These are phyloP conservation scores for Lepidium sativum DNA, from an alignment of 345 rosid genomes.

Conservation along the genomic window DNA sequence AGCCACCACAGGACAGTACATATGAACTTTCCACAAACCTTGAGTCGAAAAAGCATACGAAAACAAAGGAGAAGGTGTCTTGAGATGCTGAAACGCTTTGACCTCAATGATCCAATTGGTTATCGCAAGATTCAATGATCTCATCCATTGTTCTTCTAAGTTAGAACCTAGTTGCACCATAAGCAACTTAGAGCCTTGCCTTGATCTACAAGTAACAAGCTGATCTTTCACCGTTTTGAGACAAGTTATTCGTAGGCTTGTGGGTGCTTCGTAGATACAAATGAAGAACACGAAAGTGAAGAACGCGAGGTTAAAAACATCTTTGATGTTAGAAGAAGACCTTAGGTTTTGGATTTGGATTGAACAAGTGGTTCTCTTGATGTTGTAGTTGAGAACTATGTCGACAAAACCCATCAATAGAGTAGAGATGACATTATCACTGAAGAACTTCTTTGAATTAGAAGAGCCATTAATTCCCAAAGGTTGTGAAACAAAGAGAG, in stretches of 20 bases:
- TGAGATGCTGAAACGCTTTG: conserved; percentile 30
- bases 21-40: conserved; percentile 78
- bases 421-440: conserved; percentile 32
- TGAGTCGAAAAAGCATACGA: conserved; percentile 55
- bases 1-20: conserved; percentile 77
- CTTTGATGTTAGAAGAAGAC: conserved; percentile 32
- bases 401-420: conserved; percentile 49
- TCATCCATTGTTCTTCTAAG: conserved; percentile 84
- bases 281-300: conserved; percentile 53
- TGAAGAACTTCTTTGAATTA: conserved; percentile 17
- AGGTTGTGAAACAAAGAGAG: conserved; percentile 68
- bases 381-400: conserved; percentile 48
- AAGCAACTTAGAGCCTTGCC: conserved; percentile 52
- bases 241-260: conserved; percentile 47
- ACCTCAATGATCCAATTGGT: conserved; percentile 72
- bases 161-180: conserved; percentile 66
- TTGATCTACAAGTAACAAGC: conserved; percentile 30
- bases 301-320: conserved; percentile 55
- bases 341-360: conserved; percentile 37
- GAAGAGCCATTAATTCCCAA: conserved; percentile 24
- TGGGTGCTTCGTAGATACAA: conserved; percentile 78
- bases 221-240: conserved; percentile 47
- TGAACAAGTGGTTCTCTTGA: conserved; percentile 26
- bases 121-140: conserved; percentile 70
- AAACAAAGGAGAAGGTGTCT: conserved; percentile 65